Percentiles rank a stretch among this genome's conserved stretches.
Evolutionary conservation across 805 yeast genomes (phyloP).

Genomic region (Myxozyma melibiosi): DNA sequence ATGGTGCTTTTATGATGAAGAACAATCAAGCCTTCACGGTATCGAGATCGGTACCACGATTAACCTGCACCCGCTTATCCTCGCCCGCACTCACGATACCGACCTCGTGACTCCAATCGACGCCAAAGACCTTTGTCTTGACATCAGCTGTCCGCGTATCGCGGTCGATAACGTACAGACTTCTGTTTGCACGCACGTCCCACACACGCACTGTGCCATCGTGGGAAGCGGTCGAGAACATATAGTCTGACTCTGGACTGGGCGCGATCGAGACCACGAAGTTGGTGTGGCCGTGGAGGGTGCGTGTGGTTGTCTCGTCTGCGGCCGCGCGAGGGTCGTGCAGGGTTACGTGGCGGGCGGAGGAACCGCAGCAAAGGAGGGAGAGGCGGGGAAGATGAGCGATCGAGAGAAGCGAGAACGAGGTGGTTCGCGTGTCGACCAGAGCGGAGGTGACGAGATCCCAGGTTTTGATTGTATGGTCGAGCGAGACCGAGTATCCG

Average conservation of each 20-base stretch:
- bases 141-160: slow-evolving; percentile 46
- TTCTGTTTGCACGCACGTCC: slow-evolving; percentile 83
- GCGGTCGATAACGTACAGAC: slow-evolving; percentile 77
- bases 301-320: slow-evolving; percentile 58
- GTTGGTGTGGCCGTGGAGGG: slow-evolving; percentile 85
- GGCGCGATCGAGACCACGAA: slow-evolving; percentile 80
- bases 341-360: slow-evolving; percentile 94
- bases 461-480: slow-evolving; percentile 95
- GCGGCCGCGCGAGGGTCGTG: slow-evolving; percentile 82
- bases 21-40: background rate
- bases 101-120: slow-evolving; percentile 75
- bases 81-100: slow-evolving; percentile 93
- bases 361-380: slow-evolving; percentile 87
- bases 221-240: slow-evolving; percentile 90
- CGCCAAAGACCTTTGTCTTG: slow-evolving; percentile 75
- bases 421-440: slow-evolving; percentile 85
- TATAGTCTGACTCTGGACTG: slow-evolving; percentile 74
- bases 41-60: slow-evolving; percentile 41
- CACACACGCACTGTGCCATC: slow-evolving; percentile 94
- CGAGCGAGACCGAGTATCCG: slow-evolving; percentile 92
- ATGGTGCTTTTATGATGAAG: background rate
- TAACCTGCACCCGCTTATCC: slow-evolving; percentile 89
- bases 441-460: slow-evolving; percentile 84
- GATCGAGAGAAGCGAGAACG: slow-evolving; percentile 78
- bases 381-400: slow-evolving; percentile 66